Base-by-base conservation (phyloP, 768 basidiomycete species). In the Lentinula raphanica region DNA sequence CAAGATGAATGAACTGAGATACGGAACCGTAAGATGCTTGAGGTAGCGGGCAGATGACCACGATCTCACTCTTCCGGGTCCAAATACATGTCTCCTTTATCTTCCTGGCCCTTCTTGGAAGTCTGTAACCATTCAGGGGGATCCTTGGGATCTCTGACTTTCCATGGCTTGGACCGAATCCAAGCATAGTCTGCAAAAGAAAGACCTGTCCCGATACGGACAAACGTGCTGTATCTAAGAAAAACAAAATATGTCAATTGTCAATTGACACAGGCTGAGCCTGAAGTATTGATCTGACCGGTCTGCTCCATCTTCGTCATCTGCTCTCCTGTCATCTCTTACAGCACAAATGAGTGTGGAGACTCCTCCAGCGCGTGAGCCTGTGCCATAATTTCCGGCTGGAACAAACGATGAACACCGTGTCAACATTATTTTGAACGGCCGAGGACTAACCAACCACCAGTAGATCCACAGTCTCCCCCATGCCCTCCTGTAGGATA, bases 341-440 rank as follows among this genome's bases (percentile, higher is more conserved):
- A 97, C 87, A 0, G 92, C 96, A 65, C 94, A 94, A 28, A 99
- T 79, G 11, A 98, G 78, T 6, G 91, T 91, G 3, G 94, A 94
- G 15, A 96, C 88, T 28, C 90, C 90, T 42, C 95, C 95, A 15
- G 88, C 86, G 21, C 96, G 86, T 60, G 84, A 84, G 15, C 97
- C 87, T 49, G 81, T 83, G 3, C 97, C 97, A 67, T 92, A 98
- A 66, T 92, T 90, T 1, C 89, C 96, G 58, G 82, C 93, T 92
- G 49, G 23, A 36, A 51, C 31, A 60, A 56, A 6, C 27, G 27
- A 25, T 25, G 51, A 54, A 23, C 11, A 29, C 29, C 46, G 29
- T 48, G 46, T 15, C 35, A 17, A 32, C 13, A 49, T 35, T 28
- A 13, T 27, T 9, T 38, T 39, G 13, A 39, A 35, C 51, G 23